These are phyloP conservation scores for Aspergillus saccharolyticus DNA, from an alignment of 495 filamentous ascomycete species.

Conservation along the genomic window DNA sequence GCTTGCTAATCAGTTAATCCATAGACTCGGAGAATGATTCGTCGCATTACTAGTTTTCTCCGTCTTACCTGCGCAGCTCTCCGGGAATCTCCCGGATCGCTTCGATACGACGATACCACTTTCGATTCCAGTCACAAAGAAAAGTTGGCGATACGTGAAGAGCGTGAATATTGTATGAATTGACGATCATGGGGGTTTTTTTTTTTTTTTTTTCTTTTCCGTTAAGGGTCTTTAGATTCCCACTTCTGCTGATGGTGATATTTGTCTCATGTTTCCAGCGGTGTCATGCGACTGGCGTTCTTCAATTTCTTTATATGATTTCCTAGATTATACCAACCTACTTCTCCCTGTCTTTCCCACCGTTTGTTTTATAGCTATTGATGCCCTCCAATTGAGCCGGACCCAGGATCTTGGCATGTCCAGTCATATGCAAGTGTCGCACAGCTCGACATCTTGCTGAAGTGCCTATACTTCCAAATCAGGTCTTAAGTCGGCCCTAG, in stretches of 20 bases:
- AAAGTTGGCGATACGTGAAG: neutral
- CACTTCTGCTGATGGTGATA: neutral
- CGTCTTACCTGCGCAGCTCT: neutral
- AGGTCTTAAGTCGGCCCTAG: no score
- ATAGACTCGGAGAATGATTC: constrained; percentile 2
- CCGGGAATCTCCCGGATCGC: no score
- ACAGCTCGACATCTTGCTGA: no score
- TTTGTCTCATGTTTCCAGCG: neutral
- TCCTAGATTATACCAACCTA: neutral
- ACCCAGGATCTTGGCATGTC: no score
- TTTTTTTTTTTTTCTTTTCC: neutral
- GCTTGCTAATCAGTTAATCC: no score
- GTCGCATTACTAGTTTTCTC: neutral
- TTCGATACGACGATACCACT: neutral
- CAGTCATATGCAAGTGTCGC: neutral
- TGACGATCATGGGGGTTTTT: neutral
- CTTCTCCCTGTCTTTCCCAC: neutral
- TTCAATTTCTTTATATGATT: neutral
- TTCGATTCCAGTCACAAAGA: neutral
- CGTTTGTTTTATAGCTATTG: neutral
- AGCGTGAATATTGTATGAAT: neutral
- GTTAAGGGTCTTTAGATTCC: neutral
- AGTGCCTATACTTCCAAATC: no score
- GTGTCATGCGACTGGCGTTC: neutral
- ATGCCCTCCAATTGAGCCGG: no score